Evolutionary conservation across 192 early-diverging fungal species (phyloP).

Genomic region (Backusella tarrabulga): DNA sequence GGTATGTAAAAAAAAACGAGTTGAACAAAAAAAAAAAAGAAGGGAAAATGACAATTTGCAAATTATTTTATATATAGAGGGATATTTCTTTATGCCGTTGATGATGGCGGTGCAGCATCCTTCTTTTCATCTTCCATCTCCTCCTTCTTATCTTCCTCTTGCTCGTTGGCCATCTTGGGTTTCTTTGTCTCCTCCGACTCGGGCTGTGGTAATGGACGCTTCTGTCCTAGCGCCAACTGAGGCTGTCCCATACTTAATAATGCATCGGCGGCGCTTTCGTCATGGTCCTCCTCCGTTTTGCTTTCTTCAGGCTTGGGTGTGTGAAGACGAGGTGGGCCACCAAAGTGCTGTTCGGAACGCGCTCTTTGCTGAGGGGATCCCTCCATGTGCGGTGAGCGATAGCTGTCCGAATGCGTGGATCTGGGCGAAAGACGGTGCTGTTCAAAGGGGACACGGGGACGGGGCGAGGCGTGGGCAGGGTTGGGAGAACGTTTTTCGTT

Average conservation of each 20-base stretch:
- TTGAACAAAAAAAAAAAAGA: background rate
- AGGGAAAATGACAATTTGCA: background rate
- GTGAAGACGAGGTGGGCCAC: background rate
- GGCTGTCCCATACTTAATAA: slow-evolving; percentile 19
- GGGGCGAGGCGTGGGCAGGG: slow-evolving; percentile 8
- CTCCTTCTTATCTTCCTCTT: background rate
- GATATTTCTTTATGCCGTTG: background rate
- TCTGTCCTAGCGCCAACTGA: slow-evolving; percentile 7
- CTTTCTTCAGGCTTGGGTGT: background rate
- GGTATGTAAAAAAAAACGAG: no score
- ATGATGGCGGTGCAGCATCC: background rate
- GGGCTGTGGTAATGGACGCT: background rate
- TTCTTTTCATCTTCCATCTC: background rate
- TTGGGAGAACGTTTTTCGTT: slow-evolving; percentile 11
- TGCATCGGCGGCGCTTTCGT: slow-evolving; percentile 30
- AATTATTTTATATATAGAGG: background rate
- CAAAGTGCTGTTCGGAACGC: no score
- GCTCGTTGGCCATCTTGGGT: background rate
- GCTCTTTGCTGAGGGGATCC: no score
- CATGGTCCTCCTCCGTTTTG: slow-evolving; percentile 13
- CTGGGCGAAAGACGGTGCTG: slow-evolving; percentile 8
- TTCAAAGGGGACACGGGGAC: slow-evolving; percentile 3
- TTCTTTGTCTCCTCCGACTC: slow-evolving; percentile 12
- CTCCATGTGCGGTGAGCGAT: background rate
- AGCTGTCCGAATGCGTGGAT: background rate